Evolutionary conservation across 2,329 filamentous ascomycete genomes (phyloP).

Genomic region (Chaetomiaceae sp.): DNA sequence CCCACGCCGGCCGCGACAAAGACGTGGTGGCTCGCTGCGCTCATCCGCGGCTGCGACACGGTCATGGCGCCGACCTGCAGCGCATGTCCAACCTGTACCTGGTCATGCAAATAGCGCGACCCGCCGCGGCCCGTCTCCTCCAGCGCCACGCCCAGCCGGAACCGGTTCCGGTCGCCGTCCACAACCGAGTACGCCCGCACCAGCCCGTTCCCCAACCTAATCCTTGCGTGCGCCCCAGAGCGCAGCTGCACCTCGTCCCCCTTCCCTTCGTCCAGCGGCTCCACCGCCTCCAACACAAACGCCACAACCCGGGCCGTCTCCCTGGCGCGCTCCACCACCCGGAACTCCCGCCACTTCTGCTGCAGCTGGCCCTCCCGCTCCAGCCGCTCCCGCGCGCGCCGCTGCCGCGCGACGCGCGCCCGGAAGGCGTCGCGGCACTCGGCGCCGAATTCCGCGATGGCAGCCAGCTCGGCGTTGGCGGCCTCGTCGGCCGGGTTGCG

Average conservation of each 20-base stretch:
- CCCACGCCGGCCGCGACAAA: conserved; percentile 61
- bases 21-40: conserved; percentile 50
- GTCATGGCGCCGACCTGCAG: conserved; percentile 48
- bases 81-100: conserved; percentile 40
- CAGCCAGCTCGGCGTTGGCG: conserved; percentile 47
- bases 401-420: conserved; percentile 42
- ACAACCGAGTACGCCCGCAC: conserved; percentile 57
- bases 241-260: conserved; percentile 30
- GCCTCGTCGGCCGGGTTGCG: conserved; percentile 44
- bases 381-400: conserved; percentile 9
- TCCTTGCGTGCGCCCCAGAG: conserved; percentile 48
- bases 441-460: conserved; percentile 44
- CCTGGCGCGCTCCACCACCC: conserved; percentile 42
- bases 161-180: conserved; percentile 40
- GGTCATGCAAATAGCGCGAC: conserved; percentile 51
- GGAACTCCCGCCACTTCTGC: conserved; percentile 40
- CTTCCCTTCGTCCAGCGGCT: conserved; percentile 26
- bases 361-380: conserved; percentile 15
- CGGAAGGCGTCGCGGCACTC: conserved; percentile 45
- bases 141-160: conserved; percentile 54
- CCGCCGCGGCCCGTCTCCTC: conserved; percentile 52
- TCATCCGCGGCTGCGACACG: conserved; percentile 39
- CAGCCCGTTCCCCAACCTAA: conserved; percentile 52
- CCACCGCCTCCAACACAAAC: conserved; percentile 45
- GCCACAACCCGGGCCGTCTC: conserved; percentile 47